Evolutionary conservation across 2,329 filamentous ascomycete species (phyloP).

Genomic region (Cladobotryum protrusum): DNA sequence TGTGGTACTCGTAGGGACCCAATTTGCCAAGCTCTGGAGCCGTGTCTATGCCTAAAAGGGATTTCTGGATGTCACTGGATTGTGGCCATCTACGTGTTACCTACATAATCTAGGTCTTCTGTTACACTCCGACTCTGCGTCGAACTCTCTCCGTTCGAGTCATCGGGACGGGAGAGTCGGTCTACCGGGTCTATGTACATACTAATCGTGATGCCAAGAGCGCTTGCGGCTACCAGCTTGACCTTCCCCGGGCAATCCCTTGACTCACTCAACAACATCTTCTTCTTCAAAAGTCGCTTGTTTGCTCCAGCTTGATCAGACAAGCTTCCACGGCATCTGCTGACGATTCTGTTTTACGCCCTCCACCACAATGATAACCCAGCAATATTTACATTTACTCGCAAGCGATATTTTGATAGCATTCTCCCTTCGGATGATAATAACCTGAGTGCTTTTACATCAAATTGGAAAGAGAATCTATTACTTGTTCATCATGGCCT

Average conservation of each 20-base stretch:
- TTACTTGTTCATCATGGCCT: slow-evolving; percentile 59
- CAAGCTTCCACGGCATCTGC: background rate
- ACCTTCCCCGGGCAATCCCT: background rate
- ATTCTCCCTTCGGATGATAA: slow-evolving; percentile 2
- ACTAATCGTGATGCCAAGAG: background rate
- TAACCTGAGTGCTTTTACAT: background rate
- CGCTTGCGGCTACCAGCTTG: too few relatives aligned
- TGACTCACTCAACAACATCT: background rate
- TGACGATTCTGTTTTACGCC: background rate
- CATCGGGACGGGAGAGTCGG: background rate
- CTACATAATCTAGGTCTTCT: too few relatives aligned
- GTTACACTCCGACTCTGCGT: too few relatives aligned
- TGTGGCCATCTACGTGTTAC: too few relatives aligned
- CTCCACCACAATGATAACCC: slow-evolving; percentile 9
- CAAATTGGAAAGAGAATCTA: too few relatives aligned
- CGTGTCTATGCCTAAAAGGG: too few relatives aligned
- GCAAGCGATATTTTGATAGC: background rate
- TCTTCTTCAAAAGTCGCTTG: background rate
- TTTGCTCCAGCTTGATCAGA: background rate
- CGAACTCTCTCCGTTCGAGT: too few relatives aligned
- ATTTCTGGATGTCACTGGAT: too few relatives aligned
- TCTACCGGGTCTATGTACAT: background rate
- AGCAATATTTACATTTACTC: background rate
- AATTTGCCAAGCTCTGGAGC: too few relatives aligned
- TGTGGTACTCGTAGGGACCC: too few relatives aligned